These are phyloP conservation scores for Fusarium burgessii DNA, from an alignment of 2,329 filamentous ascomycete genomes.

Conservation along the genomic window DNA sequence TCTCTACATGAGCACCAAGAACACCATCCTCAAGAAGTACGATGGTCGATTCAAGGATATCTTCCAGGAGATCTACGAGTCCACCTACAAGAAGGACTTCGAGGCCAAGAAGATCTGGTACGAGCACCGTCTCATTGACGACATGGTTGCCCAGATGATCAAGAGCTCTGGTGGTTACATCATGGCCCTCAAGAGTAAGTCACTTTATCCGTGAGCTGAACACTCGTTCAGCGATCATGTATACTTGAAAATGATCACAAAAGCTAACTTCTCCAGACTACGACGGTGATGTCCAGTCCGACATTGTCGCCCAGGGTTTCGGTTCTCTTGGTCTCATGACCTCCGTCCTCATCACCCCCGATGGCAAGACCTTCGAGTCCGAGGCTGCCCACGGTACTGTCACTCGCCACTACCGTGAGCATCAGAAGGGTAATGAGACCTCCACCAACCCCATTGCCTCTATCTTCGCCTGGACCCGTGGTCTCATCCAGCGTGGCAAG, in stretches of 20 bases:
- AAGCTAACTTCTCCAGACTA: conserved; percentile 74
- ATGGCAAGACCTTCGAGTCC: conserved; percentile 96
- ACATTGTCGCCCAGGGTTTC: conserved; percentile 98
- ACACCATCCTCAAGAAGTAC: conserved; percentile 99
- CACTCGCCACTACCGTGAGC: conserved; percentile 97
- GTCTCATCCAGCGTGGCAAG: conserved; percentile 91
- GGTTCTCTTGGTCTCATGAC: conserved; percentile 99
- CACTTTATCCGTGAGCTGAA: neutral
- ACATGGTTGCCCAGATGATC: conserved; percentile 99
- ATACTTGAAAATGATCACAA: neutral
- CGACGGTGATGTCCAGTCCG: conserved; percentile 98
- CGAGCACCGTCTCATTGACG: conserved; percentile 98
- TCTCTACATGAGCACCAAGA: conserved; percentile 99
- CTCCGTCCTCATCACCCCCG: conserved; percentile 94
- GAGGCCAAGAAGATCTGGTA: conserved; percentile 97
- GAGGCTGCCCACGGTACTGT: conserved; percentile 99
- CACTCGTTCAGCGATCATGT: conserved; percentile 16
- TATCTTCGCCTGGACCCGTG: conserved; percentile 99
- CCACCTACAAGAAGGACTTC: conserved; percentile 86
- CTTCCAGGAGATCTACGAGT: conserved; percentile 96
- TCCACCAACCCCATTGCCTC: conserved; percentile 99
- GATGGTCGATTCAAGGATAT: conserved; percentile 99
- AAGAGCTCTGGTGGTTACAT: conserved; percentile 97
- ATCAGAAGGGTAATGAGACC: conserved; percentile 97
- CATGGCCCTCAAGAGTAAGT: conserved; percentile 96